A percentile compares a stretch with the other conserved stretches of the same genome.
These are phyloP conservation scores for Kwoniella pini DNA, from an alignment of 768 basidiomycete genomes.

Conservation along the genomic window DNA sequence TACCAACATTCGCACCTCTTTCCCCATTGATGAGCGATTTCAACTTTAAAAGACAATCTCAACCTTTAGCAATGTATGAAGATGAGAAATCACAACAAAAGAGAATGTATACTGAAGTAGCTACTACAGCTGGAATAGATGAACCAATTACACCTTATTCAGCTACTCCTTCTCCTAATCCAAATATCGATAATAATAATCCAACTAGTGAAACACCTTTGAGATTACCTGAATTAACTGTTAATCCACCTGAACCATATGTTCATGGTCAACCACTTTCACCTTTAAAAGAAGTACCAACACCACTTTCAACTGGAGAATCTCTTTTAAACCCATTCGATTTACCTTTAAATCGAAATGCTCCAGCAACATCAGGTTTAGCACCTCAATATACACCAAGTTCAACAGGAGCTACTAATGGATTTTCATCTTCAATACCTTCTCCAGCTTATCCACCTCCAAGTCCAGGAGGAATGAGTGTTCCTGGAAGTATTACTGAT, in stretches of 20 bases:
- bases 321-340: constrained; percentile 40
- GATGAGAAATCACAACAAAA: constrained; percentile 37
- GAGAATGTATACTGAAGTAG: constrained; percentile 42
- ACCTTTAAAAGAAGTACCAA: constrained; percentile 40
- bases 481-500: constrained; percentile 42
- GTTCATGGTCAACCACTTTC: constrained; percentile 45
- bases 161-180: constrained; percentile 11
- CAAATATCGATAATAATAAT: background rate
- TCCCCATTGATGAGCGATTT: constrained; percentile 31
- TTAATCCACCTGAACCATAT: constrained; percentile 37
- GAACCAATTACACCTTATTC: constrained; percentile 41
- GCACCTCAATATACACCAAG: constrained; percentile 34
- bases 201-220: constrained; percentile 1
- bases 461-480: constrained; percentile 45
- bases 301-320: constrained; percentile 25
- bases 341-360: constrained; percentile 2
- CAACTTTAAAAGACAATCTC: constrained; percentile 27
- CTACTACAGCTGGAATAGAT: constrained; percentile 34
- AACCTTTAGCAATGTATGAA: constrained; percentile 37
- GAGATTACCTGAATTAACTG: constrained; percentile 25
- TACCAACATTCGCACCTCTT: constrained; percentile 36
- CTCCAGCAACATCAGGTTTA: background rate
- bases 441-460: constrained; percentile 43
- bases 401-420: constrained; percentile 22
- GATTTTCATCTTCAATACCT: constrained; percentile 21